Evolutionary conservation across 176 grass and related monocot genomes (phyloP).

Genomic region (Oryza punctata): DNA sequence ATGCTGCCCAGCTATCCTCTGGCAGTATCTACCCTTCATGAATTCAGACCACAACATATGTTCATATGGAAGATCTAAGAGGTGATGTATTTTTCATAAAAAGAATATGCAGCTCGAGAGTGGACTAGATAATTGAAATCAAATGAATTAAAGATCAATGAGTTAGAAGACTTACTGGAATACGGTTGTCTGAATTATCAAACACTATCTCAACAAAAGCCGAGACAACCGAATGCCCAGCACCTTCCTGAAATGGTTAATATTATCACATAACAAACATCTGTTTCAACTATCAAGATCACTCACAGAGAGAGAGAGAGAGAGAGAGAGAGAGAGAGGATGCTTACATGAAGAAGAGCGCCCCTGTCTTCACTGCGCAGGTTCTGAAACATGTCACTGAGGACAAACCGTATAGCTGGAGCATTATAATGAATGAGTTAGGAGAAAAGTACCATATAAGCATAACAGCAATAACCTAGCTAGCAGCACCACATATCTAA

Average conservation of each 20-base stretch:
- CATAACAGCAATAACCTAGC: constrained; percentile 24
- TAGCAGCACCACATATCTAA: background rate
- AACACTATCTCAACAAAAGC: constrained; percentile 99
- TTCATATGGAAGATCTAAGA: constrained; percentile 14
- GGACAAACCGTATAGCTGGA: constrained; percentile 98
- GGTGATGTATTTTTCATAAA: constrained; percentile 11
- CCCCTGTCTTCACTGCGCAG: constrained; percentile 91
- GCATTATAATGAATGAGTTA: constrained; percentile 35
- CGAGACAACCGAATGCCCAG: constrained; percentile 96
- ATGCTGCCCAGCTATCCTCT: background rate
- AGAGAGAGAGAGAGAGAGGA: constrained; percentile 42
- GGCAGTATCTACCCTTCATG: background rate
- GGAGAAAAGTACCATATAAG: background rate
- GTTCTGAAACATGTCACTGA: constrained; percentile 95
- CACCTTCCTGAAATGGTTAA: constrained; percentile 79
- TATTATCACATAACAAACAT: constrained; percentile 38
- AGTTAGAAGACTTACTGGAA: constrained; percentile 75
- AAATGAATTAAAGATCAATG: constrained; percentile 12
- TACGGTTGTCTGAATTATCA: constrained; percentile 97
- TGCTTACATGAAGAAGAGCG: constrained; percentile 90
- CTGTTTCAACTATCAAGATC: constrained; percentile 32
- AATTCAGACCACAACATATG: background rate
- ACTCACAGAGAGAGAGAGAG: constrained; percentile 42
- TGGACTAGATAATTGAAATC: constrained; percentile 10
- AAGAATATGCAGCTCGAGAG: constrained; percentile 34